Percentiles rank a stretch among this genome's conserved stretches.
Evolutionary conservation across 768 basidiomycete species (phyloP).

Genomic region (Terana coerulea): DNA sequence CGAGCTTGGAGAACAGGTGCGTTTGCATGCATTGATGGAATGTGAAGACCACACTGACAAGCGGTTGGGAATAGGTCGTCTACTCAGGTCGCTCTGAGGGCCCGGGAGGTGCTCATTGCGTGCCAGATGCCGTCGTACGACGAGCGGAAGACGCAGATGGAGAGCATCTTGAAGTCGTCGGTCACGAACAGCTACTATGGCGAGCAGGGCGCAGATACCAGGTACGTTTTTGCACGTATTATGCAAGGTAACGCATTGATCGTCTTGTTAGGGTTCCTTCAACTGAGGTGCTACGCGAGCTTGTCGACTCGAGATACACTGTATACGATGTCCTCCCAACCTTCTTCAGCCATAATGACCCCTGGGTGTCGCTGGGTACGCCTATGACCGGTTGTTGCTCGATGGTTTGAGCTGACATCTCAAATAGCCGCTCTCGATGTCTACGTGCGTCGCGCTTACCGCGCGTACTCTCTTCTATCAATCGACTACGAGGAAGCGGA

Average conservation of each 20-base stretch:
- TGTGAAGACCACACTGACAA: neutral
- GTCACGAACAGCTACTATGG: constrained; percentile 89
- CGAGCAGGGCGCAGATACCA: constrained; percentile 62
- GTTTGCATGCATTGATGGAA: constrained; percentile 22
- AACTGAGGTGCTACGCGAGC: constrained; percentile 82
- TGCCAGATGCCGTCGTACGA: constrained; percentile 97
- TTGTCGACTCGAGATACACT: constrained; percentile 94
- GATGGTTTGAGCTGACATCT: neutral
- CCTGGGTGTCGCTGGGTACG: constrained; percentile 79
- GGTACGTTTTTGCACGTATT: constrained; percentile 35
- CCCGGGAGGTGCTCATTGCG: constrained; percentile 94
- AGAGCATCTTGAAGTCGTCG: constrained; percentile 84
- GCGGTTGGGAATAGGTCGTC: constrained; percentile 56
- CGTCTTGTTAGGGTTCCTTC: constrained; percentile 64
- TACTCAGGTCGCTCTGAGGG: constrained; percentile 88
- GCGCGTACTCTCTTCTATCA: constrained; percentile 86
- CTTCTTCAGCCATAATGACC: constrained; percentile 88
- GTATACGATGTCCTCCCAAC: constrained; percentile 96
- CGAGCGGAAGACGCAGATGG: constrained; percentile 92
- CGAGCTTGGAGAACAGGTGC: constrained; percentile 84
- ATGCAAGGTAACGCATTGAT: neutral
- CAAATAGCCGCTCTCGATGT: constrained; percentile 86
- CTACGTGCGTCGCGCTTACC: constrained; percentile 93
- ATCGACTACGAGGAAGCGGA: constrained; percentile 96
- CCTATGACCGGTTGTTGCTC: neutral